Base-by-base conservation (phyloP, 2,329 filamentous ascomycete genomes). In the Monilinia fructigena region DNA sequence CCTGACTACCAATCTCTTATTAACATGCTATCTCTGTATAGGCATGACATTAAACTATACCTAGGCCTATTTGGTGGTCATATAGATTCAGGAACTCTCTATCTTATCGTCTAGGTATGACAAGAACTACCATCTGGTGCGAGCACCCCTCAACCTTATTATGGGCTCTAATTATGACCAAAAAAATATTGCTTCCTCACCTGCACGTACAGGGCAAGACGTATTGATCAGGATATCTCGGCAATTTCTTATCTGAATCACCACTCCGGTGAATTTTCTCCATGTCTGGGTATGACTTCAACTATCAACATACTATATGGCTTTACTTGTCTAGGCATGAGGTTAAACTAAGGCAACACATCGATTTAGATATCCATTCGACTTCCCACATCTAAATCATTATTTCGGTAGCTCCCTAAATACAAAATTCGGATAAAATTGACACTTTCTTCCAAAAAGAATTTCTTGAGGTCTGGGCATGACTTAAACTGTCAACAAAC, bases 371-470 rank as follows among this genome's bases (percentile, higher is more conserved):
- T 42, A 56, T 12, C 16, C 40, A 16, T n/a, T 56, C 23, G 20
- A 45, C n/a, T 45, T n/a, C 2, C 38, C 23, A 47, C 20, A 45
- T 58, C 23, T 23, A 58, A 58, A 3, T 14, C 55, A 14, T 16
- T 47, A 58, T 40, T 31, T 47, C 55, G 3, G 18, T 1, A 47
- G 40, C 55, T 11, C 11, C 42, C 55, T 47, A 47, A 31, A 31
- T 31, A 31, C 18, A 20, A 58, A 28, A 31, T 12, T 18, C 6
- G n/a, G 14, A 40, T n/a, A 5, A 12, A 18, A 18, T 4, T 1
- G 7, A 20, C 2, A 20, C 4, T 0, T 8, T 16, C 4, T 4
- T 5, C 12, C 26, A 16, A 31, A n/a, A 7, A 7, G 0, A 0
- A 7, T 12, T 31, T 47, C 42, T 10, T 28, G 8, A 20, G 11